Conservation (phyloP, 106 monocot species). For the Platanthera zijinensis region DNA sequence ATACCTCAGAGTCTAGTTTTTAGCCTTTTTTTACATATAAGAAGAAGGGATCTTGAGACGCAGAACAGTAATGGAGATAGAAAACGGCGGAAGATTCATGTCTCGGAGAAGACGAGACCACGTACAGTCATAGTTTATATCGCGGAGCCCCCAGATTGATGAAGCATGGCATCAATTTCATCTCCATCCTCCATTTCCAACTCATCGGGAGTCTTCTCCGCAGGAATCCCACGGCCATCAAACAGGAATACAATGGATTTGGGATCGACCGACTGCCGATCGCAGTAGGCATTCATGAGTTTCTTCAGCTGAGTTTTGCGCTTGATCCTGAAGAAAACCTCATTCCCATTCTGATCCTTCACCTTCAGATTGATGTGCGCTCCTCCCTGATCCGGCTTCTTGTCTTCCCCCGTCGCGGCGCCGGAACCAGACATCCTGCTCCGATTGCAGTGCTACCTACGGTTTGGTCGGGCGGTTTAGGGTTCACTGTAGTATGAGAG, state of each 20-base stretch:
- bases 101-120: too few relatives aligned
- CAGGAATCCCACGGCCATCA: constrained; percentile 37
- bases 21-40: too few relatives aligned
- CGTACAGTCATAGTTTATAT: too few relatives aligned
- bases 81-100: too few relatives aligned
- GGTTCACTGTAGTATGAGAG: too few relatives aligned
- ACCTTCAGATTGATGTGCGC: constrained; percentile 28
- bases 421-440: background rate
- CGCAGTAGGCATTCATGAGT: constrained; percentile 39
- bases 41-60: too few relatives aligned
- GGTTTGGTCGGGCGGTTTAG: too few relatives aligned
- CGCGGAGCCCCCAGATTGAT: too few relatives aligned
- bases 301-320: constrained; percentile 35
- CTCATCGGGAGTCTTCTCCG: constrained; percentile 36
- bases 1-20: too few relatives aligned
- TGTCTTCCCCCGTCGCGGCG: constrained; percentile 13
- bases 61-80: too few relatives aligned
- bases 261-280: constrained; percentile 24
- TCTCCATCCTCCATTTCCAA: constrained; percentile 51
- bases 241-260: constrained; percentile 40
- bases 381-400: constrained; percentile 23
- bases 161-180: constrained; percentile 21
- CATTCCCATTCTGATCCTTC: constrained; percentile 28
- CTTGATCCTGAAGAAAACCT: constrained; percentile 43
- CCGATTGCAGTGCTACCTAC: too few relatives aligned